Percentiles rank a stretch among this genome's conserved stretches.
Evolutionary conservation across 441 rosid genomes (phyloP).

Genomic region (Cnidoscolus chayamansa): DNA sequence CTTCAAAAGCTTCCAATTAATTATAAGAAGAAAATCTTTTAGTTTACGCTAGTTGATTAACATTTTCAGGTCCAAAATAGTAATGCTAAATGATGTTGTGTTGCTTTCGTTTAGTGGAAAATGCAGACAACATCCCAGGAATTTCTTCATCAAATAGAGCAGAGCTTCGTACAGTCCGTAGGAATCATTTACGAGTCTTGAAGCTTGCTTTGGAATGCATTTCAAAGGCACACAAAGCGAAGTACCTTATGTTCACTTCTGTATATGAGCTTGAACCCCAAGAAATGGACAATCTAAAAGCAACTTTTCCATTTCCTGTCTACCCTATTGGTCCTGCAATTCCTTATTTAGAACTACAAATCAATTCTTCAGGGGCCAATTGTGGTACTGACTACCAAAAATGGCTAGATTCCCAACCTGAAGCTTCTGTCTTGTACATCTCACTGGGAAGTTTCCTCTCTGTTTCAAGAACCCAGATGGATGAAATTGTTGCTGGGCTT

Average conservation of each 20-base stretch:
- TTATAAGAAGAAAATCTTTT: no score
- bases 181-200: constrained; percentile 9
- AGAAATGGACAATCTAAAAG: constrained; percentile 31
- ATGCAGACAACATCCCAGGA: constrained; percentile 38
- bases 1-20: no score
- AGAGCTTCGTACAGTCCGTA: constrained; percentile 29
- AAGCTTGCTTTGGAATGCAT: constrained; percentile 26
- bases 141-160: constrained; percentile 26
- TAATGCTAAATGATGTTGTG: neutral
- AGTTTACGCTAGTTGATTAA: no score
- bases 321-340: constrained; percentile 46
- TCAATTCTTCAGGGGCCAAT: neutral
- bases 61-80: neutral
- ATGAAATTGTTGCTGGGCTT: constrained; percentile 40
- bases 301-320: constrained; percentile 24
- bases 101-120: constrained; percentile 22
- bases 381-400: neutral
- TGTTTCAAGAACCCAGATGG: constrained; percentile 37
- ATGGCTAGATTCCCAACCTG: constrained; percentile 43
- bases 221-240: constrained; percentile 35
- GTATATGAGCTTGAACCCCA: constrained; percentile 41
- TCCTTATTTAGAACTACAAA: constrained; percentile 32
- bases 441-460: constrained; percentile 49
- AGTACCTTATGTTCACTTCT: constrained; percentile 39
- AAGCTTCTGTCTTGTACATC: constrained; percentile 37